Evolutionary conservation across 2,329 filamentous ascomycete genomes (phyloP).

Genomic region (Raffaelea ambrosiae): DNA sequence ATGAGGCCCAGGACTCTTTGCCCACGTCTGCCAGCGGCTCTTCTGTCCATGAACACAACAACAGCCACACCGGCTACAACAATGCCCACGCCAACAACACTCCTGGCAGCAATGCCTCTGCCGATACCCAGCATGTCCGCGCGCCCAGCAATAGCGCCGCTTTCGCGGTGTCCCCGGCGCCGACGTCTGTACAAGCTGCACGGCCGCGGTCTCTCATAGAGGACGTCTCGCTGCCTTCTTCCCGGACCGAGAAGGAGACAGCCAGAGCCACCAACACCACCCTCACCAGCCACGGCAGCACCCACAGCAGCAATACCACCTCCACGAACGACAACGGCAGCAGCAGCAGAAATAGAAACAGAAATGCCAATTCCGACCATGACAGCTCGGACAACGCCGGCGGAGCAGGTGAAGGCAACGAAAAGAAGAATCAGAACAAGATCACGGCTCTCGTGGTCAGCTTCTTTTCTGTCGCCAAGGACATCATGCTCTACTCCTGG

Average conservation of each 20-base stretch:
- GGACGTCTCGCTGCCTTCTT: not conserved
- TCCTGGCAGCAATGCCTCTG: slow-evolving; percentile 2
- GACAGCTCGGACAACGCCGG: not conserved
- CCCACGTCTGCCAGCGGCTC: too few species aligned
- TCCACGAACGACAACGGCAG: not conserved
- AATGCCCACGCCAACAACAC: not conserved
- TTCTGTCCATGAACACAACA: too few species aligned
- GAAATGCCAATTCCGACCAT: not conserved
- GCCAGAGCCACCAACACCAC: not conserved
- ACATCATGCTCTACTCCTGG: slow-evolving; percentile 63
- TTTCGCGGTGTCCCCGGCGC: slow-evolving; percentile 6
- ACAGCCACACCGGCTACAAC: not conserved
- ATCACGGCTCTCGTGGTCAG: slow-evolving; percentile 18
- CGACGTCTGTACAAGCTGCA: slow-evolving; percentile 39
- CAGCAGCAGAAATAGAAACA: not conserved
- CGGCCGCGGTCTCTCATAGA: slow-evolving; percentile 50
- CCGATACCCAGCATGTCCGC: not conserved
- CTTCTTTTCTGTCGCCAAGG: slow-evolving; percentile 44
- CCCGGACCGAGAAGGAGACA: not conserved
- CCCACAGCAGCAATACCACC: not conserved
- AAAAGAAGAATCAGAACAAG: slow-evolving; percentile 19
- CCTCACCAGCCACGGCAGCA: not conserved
- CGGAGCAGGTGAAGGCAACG: slow-evolving; percentile 10
- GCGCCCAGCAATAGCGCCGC: not conserved
- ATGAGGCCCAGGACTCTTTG: not conserved